A percentile compares a stretch with the other conserved stretches of the same genome.
These are phyloP conservation scores for Ilyonectria sp. DNA, from an alignment of 2,329 filamentous ascomycete genomes.

Conservation along the genomic window DNA sequence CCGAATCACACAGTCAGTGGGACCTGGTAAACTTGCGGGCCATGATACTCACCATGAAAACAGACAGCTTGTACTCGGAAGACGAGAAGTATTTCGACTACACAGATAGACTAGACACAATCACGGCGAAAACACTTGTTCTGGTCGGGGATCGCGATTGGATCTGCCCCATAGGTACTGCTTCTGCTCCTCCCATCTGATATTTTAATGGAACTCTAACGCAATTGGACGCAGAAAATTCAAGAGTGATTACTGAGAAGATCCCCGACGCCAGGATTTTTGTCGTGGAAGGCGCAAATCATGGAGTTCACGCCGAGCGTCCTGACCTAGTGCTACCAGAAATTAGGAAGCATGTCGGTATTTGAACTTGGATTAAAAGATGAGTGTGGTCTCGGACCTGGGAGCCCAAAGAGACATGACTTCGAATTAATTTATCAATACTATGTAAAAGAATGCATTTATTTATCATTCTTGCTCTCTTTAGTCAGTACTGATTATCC, in stretches of 20 bases:
- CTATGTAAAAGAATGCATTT: too few relatives aligned
- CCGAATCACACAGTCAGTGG: slow-evolving; percentile 39
- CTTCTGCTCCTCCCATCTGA: too few relatives aligned
- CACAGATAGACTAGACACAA: slow-evolving; percentile 11
- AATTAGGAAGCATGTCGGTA: slow-evolving; percentile 22
- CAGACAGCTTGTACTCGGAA: slow-evolving; percentile 36
- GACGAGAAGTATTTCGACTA: slow-evolving; percentile 40
- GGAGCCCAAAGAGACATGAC: too few relatives aligned
- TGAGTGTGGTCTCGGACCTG: too few relatives aligned
- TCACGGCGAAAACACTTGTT: slow-evolving; percentile 33
- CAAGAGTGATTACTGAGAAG: slow-evolving; percentile 25
- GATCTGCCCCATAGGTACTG: slow-evolving; percentile 25
- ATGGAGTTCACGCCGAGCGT: slow-evolving; percentile 36
- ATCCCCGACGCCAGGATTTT: slow-evolving; percentile 30
- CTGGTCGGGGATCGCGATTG: slow-evolving; percentile 39
- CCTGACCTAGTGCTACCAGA: slow-evolving; percentile 27
- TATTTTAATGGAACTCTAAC: not conserved
- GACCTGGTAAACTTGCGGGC: too few relatives aligned
- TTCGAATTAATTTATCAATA: too few relatives aligned
- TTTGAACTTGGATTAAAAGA: not conserved
- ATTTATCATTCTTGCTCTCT: too few relatives aligned
- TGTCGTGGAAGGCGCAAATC: slow-evolving; percentile 35
- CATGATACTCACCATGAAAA: not conserved
- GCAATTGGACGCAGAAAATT: slow-evolving; percentile 27
- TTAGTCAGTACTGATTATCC: too few relatives aligned